Evolutionary conservation across 345 rosid genomes (phyloP), one percentile per base, ranked within the genome.

Genomic region (Viola odorata): DNA sequence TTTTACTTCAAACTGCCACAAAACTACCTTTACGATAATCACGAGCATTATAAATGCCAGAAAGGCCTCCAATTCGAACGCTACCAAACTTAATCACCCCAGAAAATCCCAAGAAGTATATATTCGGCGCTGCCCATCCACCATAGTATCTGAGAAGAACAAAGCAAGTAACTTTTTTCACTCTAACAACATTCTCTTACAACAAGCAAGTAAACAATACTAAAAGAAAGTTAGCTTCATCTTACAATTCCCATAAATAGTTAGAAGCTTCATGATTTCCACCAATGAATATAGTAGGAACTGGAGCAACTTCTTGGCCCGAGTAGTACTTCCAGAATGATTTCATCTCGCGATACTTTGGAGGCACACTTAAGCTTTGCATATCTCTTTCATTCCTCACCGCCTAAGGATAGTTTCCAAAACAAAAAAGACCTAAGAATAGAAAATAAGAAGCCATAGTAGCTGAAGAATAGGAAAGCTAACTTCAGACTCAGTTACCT

Each of bases 221-320:
- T 42, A 5, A 37, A 56, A 15, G 10, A 11, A 53, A 53, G 6
- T 11, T 8, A 3, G 8, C 15, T 7, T 1, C 5, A 1, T 73
- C 96, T 73, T 62, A 86, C 97, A 90, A 53, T 75, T 94, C 97
- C 96, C 96, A 94, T 69, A 86, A 75, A 79, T 90, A 90, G 67
- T 90, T 94, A 6, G 96, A 94, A 72, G 99, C 99, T 75, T 94
- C 99, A 41, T 90, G 99, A 71, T 94, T 94, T 7, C 99, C 97
- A 15, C 96, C 91, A n/a, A 94, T 88, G 77, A 94, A 94, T 4
- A 94, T 81, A 0, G 99, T 88, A 6, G 97, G 99, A 68, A 90
- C 59, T 1, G 95, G 97, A 40, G 99, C 96, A 16, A 87, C 60
- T 69, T 79, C 80, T 70, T 70, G 81, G 44, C 96, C 96, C 5